phyloP scores from a whole-genome alignment of 192 early-diverging fungal species.

The Backusella psychrophila region DNA sequence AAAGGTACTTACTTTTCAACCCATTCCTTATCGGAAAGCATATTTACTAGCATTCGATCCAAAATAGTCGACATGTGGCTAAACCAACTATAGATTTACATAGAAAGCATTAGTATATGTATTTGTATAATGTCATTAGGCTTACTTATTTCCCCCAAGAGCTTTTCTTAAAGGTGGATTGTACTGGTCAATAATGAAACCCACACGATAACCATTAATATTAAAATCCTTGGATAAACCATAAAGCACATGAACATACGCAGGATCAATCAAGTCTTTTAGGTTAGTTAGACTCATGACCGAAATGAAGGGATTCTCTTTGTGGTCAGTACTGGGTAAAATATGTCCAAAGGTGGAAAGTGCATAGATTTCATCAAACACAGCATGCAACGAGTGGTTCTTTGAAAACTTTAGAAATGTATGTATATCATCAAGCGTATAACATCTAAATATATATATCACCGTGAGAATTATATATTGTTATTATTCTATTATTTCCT shows the following conservation, averaged over 20 bases:
- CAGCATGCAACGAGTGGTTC: slow-evolving; percentile 57
- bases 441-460: slow-evolving; percentile 36
- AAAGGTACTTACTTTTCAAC: slow-evolving; percentile 42
- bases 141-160: slow-evolving; percentile 42
- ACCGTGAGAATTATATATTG: no score
- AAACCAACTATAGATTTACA: slow-evolving; percentile 41
- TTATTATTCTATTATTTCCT: no score
- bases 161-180: slow-evolving; percentile 46
- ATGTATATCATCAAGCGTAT: slow-evolving; percentile 51
- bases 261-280: slow-evolving; percentile 58
- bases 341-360: slow-evolving; percentile 55
- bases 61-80: slow-evolving; percentile 60
- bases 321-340: not conserved
- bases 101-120: not conserved
- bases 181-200: slow-evolving; percentile 61
- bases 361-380: slow-evolving; percentile 85
- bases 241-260: slow-evolving; percentile 68
- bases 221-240: slow-evolving; percentile 86
- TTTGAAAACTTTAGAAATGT: slow-evolving; percentile 63
- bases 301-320: slow-evolving; percentile 56
- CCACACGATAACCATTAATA: slow-evolving; percentile 72
- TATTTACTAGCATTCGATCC: slow-evolving; percentile 52
- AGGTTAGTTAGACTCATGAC: slow-evolving; percentile 54
- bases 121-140: slow-evolving; percentile 8
- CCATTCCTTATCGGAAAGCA: slow-evolving; percentile 55